Evolutionary conservation across 257 asterid genomes (phyloP), one percentile per base, ranked within the genome.

Genomic region (Przewalskia tangutica): DNA sequence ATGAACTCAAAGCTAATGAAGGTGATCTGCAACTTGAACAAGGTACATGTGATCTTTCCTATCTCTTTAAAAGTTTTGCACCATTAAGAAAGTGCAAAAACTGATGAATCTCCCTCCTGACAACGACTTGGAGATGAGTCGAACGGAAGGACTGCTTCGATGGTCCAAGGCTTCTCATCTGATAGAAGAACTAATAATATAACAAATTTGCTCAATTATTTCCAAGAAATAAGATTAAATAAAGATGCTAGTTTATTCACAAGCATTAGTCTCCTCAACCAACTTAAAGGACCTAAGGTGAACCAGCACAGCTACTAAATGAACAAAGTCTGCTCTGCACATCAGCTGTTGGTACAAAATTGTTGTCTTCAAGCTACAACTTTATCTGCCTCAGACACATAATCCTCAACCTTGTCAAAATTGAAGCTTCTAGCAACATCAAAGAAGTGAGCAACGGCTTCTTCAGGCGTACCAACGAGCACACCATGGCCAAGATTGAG

Each of bases 401-500:
- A 58, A n/a, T 81, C 87, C 59, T 83, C 83, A 50, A 84, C 83
- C 54, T 81, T 62, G 84, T 88, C 92, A 55, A 82, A 91, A 55
- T 91, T 67, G 68, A 92, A 85, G 90, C 91, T 93, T 85, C 90
- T 93, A 10, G 97, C 92, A 65, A 92, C 96, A 27, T 90, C 86
- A 38, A 93, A 93, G 90, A 95, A 93, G 86, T 95, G 99, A 53
- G 97, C 92, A 56, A 92, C 99, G 6, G 97, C 97, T 68, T 92
- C 99, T 85, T 95, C 98, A 0, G 97, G 99, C 7, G 98, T 90
- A 70, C 98, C 97, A 1, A 95, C 99, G 64, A 93, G 99, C 89
- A 93, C 99, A 76, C 99, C 97, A 14, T 95, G 98, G 81, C 98
- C 97, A 71, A 95, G 91, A 89, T 95, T 95, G 81, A 95, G 97